A percentile compares a stretch with the other conserved stretches of the same genome.
phyloP scores from a whole-genome alignment of 202 grass and related monocot species.

The Saccharum hybrid region DNA sequence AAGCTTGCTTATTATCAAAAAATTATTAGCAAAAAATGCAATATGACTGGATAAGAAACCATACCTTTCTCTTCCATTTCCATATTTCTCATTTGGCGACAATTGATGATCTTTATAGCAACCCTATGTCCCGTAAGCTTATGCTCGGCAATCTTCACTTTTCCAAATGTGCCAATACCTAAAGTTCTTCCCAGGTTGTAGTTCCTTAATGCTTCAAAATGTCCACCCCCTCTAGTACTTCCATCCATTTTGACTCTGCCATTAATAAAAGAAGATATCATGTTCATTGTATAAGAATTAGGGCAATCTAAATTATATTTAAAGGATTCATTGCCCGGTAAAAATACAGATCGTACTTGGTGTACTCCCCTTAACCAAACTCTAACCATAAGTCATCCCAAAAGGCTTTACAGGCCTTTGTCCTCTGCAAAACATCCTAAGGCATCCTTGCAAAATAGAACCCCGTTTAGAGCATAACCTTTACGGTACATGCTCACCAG shows the following conservation, averaged over 20 bases:
- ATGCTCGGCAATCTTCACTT: conserved; percentile 94
- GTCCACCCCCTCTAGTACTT: conserved; percentile 54
- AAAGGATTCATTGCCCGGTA: background rate
- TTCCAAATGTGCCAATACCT: conserved; percentile 87
- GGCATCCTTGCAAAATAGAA: background rate
- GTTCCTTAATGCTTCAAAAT: conserved; percentile 64
- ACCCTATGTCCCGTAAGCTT: conserved; percentile 78
- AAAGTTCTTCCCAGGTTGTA: conserved; percentile 84
- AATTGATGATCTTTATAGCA: conserved; percentile 92
- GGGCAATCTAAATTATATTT: conserved; percentile 17
- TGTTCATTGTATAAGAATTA: conserved; percentile 16
- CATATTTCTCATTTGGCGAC: conserved; percentile 74
- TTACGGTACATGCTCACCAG: background rate
- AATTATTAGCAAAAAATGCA: conserved; percentile 7
- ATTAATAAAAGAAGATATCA: conserved; percentile 23
- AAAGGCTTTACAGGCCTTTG: background rate
- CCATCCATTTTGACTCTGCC: conserved; percentile 71
- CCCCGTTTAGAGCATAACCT: background rate
- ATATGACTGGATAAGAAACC: conserved; percentile 6
- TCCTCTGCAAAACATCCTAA: background rate
- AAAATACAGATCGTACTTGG: background rate
- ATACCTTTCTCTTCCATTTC: conserved; percentile 97
- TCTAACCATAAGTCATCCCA: conserved; percentile 12
- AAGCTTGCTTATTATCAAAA: conserved; percentile 18
- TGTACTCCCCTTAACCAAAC: conserved; percentile 25